Base-by-base conservation (phyloP, 768 basidiomycete species). In the Cyathus striatus region DNA sequence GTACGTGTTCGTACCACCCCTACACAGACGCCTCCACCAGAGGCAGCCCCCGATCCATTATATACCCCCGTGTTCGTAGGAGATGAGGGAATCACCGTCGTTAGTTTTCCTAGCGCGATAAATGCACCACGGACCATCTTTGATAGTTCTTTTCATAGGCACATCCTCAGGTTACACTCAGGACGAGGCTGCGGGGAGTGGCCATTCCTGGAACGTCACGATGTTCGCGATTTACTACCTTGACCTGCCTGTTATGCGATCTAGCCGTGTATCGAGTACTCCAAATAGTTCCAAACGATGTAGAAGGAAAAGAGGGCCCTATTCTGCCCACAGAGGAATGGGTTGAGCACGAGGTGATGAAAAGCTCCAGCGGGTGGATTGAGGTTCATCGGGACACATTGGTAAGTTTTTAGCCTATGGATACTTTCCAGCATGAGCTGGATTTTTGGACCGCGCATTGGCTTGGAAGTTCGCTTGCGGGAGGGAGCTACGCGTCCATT, bases 251-350 rank as follows among this genome's bases (percentile, higher is more conserved):
- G 16, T 59, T 81, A 26, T 90, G 87, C 64, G 71, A 76, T 41
- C 62, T 76, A 9, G 56, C 70, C 27, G 76, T 76, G 25, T 90
- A 90, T 67, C 86, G 86, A 38, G 80, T 88, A 22, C 64, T 69
- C 49, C 84, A 86, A 52, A 62, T 69, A 23, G 70, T 82, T 40
- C 66, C 77, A 30, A 60, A 65, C 38, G 81, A 83, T 42, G 59
- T 78, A 5, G 81, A 83, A 46, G 68, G 70, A 12, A 73, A 73
- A 38, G 82, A 83, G 42, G 80, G 83, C 6, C 76, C 80, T 3
- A 61, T 88, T 13, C 63, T 87, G 38, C 85, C 87, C 13, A 78
- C 78, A 1, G 79, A 83, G 41, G 84, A 86, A 35, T 89, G 85
- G 83, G 79, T 79, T 5, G 87, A 90, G 63, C 73, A 76, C 39